Base-by-base conservation (phyloP, 306 rosid genomes). In the Pyrus betulifolia region DNA sequence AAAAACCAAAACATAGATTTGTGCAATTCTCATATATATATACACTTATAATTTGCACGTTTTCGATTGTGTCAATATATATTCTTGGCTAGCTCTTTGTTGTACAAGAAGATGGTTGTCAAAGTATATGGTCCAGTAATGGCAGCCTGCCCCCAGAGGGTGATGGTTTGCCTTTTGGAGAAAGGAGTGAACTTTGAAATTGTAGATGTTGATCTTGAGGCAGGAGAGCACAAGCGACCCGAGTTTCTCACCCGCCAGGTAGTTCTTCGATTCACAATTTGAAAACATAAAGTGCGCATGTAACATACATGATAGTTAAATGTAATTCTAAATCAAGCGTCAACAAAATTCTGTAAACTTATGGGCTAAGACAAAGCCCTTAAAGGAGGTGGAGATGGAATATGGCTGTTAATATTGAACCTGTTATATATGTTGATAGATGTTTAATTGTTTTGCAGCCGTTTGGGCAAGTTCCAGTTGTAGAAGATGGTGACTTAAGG, bases 381-480 rank as follows among this genome's bases (percentile, higher is more conserved):
- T 40, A 40, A 8, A 40, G 44, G 44, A 40, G 44, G 11, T 40
- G 11, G 11, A 38, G 10, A 8, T 40, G 44, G 44, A 40, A 7
- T 40, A 40, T 40, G 11, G 44, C 44, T 40, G 11, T 40, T 40
- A 40, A 40, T 40, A 40, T 40, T 40, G 11, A 40, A 40, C 44
- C 44, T 35, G 8, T 33, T 5, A 40, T 40, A 8, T 40, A 7
- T 28, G 17, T 51, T 13, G 19, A 49, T 75, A 44, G 3, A 64
- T 31, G 22, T 5, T 4, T 33, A 49, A n/a, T 21, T 76, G 58
- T 49, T 38, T 73, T 77, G 45, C 87, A 92, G 97, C 97, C 96
- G 4, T 90, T 92, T 82, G 97, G 97, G 30, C 92, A 88, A 86
- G 91, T 90, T 77, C 93, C 96, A 22, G 85, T 38, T 3, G 86